Evolutionary conservation across 495 filamentous ascomycete species (phyloP).

Genomic region (Sordaria brevicollis): DNA sequence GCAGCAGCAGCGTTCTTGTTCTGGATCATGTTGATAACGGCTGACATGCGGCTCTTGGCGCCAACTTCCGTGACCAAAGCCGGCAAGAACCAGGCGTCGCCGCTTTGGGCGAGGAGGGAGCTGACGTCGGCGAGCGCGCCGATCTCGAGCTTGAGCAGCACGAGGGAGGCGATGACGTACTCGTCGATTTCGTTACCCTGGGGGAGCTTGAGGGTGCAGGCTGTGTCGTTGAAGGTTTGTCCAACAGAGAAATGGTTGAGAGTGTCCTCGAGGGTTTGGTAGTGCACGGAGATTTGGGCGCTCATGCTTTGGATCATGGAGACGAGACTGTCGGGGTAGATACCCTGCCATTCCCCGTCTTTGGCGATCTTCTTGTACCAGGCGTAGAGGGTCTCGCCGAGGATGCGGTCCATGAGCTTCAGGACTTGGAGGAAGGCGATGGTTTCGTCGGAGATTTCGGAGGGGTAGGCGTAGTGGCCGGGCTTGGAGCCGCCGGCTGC

Average conservation of each 20-base stretch:
- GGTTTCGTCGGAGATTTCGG: constrained; percentile 16
- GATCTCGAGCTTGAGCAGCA: constrained; percentile 43
- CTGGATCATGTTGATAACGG: constrained; percentile 35
- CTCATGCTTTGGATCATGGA: constrained; percentile 23
- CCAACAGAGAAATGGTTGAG: constrained; percentile 30
- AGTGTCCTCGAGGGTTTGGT: constrained; percentile 21
- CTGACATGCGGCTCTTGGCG: constrained; percentile 26
- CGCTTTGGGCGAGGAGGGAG: constrained; percentile 38
- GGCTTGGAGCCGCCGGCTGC: constrained; percentile 30
- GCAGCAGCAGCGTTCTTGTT: constrained; percentile 24
- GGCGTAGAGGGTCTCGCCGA: constrained; percentile 21
- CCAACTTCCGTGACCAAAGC: constrained; percentile 23
- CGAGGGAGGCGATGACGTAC: constrained; percentile 18
- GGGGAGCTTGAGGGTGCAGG: constrained; percentile 20
- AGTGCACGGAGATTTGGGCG: constrained; percentile 27
- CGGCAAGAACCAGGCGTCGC: constrained; percentile 31
- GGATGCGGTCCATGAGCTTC: constrained; percentile 24
- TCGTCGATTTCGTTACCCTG: constrained; percentile 12
- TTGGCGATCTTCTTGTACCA: constrained; percentile 15
- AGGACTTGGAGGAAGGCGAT: constrained; percentile 16
- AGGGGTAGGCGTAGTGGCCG: constrained; percentile 24
- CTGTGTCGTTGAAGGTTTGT: constrained; percentile 6
- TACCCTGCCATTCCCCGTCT: constrained; percentile 21
- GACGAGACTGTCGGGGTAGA: constrained; percentile 26
- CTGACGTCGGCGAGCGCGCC: constrained; percentile 45